Percentiles rank a stretch among this genome's conserved stretches.
These are phyloP conservation scores for Bruguiera gymnorhiza DNA, from an alignment of 345 rosid species.

Conservation along the genomic window DNA sequence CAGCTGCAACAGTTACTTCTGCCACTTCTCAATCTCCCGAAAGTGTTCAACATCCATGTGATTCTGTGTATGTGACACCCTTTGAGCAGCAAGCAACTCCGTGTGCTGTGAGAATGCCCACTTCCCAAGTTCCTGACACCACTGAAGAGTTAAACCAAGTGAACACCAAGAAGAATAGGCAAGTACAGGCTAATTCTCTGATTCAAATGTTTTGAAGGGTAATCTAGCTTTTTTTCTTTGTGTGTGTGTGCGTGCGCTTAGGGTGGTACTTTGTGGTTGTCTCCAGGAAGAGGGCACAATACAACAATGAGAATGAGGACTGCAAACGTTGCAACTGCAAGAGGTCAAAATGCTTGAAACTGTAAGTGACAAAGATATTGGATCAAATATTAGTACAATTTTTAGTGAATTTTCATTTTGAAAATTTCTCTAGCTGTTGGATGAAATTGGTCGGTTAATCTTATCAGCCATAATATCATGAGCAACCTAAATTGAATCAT, in stretches of 20 bases:
- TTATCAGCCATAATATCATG: background rate
- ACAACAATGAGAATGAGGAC: slow-evolving; percentile 12
- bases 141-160: slow-evolving; percentile 19
- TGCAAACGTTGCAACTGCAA: slow-evolving; percentile 43
- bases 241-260: background rate
- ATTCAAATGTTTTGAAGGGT: background rate
- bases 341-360: slow-evolving; percentile 47
- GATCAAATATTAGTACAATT: too few species aligned
- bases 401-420: background rate
- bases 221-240: background rate
- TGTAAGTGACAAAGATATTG: slow-evolving; percentile 31
- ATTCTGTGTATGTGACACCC: slow-evolving; percentile 9
- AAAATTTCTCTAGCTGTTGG: background rate
- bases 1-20: slow-evolving; percentile 8
- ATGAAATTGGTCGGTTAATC: background rate
- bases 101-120: slow-evolving; percentile 12
- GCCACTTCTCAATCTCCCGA: slow-evolving; percentile 9
- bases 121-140: slow-evolving; percentile 18
- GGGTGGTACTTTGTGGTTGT: background rate
- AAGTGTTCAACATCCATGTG: slow-evolving; percentile 5
- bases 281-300: slow-evolving; percentile 26
- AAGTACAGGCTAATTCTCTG: slow-evolving; percentile 5
- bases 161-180: slow-evolving; percentile 30
- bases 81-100: slow-evolving; percentile 19
- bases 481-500: background rate